Evolutionary conservation across 805 yeast genomes (phyloP).

Genomic region (Sugiyamaella chiloensis): DNA sequence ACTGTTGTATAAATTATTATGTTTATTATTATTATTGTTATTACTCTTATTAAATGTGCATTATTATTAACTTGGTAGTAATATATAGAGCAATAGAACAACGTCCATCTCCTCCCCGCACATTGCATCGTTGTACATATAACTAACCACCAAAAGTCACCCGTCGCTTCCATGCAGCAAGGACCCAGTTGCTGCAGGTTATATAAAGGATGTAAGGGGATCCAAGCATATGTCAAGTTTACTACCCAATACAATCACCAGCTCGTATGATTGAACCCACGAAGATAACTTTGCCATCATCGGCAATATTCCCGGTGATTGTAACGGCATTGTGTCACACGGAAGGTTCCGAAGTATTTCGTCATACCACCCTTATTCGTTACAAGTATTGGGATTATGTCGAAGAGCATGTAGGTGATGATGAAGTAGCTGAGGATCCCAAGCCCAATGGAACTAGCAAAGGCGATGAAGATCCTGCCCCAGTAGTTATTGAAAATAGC

Average conservation of each 20-base stretch:
- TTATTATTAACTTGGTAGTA: too few relatives aligned
- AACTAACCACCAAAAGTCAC: too few relatives aligned
- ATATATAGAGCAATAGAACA: too few relatives aligned
- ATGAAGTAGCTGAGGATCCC: constrained; percentile 32
- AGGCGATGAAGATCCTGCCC: neutral
- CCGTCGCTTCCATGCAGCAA: too few relatives aligned
- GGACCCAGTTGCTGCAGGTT: too few relatives aligned
- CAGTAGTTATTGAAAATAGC: neutral
- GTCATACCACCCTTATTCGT: constrained; percentile 53
- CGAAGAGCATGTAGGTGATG: constrained; percentile 38
- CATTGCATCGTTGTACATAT: neutral
- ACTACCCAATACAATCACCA: neutral
- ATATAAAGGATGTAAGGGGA: constrained; percentile 7
- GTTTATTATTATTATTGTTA: too few relatives aligned
- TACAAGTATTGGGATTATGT: constrained; percentile 64
- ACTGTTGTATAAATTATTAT: too few relatives aligned
- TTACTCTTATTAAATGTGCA: too few relatives aligned
- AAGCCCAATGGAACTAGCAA: constrained; percentile 8
- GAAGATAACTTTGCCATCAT: constrained; percentile 53
- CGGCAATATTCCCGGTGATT: constrained; percentile 66
- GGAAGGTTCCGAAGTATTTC: constrained; percentile 42
- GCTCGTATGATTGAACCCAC: constrained; percentile 34
- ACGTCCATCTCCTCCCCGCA: too few relatives aligned
- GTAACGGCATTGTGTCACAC: constrained; percentile 45
- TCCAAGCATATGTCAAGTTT: neutral